A percentile compares a stretch with the other conserved stretches of the same genome.
phyloP scores from a whole-genome alignment of 73 alveolate species.

The Symbiodinium pilosum region DNA sequence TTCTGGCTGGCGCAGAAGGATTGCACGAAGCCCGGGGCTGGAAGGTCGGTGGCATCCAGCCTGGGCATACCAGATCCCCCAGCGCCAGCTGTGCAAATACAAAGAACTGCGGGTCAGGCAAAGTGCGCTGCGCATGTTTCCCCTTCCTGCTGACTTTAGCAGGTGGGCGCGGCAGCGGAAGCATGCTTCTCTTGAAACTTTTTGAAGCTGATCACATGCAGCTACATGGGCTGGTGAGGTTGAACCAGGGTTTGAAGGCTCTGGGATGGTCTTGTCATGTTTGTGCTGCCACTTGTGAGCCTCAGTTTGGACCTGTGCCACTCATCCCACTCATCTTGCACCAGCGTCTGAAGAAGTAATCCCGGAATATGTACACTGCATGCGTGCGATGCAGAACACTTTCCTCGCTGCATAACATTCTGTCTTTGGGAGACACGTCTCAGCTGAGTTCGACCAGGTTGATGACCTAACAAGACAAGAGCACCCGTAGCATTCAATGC shows the following conservation, averaged over 20 bases:
- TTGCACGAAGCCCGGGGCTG: constrained; percentile 88
- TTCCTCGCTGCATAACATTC: not conserved
- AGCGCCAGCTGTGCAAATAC: not conserved
- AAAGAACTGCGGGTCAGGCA: constrained; percentile 15
- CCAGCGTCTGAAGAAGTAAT: too few relatives aligned
- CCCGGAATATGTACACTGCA: too few relatives aligned
- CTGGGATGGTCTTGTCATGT: too few relatives aligned
- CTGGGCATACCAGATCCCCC: too few relatives aligned
- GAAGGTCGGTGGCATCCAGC: constrained; percentile 85
- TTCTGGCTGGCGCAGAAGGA: constrained; percentile 81
- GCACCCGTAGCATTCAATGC: not conserved
- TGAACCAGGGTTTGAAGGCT: too few relatives aligned
- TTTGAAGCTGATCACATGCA: not conserved
- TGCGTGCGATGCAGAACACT: not conserved
- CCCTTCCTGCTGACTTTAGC: constrained; percentile 83
- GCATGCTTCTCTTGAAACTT: not conserved
- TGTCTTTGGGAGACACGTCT: not conserved
- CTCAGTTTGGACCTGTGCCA: too few relatives aligned
- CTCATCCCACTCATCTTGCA: too few relatives aligned
- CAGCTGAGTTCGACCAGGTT: constrained; percentile 75
- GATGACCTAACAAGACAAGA: constrained; percentile 37
- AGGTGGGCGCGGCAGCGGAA: constrained; percentile 79
- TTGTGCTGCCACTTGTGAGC: not conserved
- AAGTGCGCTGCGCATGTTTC: constrained; percentile 64
- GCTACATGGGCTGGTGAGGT: too few relatives aligned